Evolutionary conservation across 2,329 filamentous ascomycete species (phyloP), one percentile per base, ranked within the genome.

Genomic region (Cytospora mali): DNA sequence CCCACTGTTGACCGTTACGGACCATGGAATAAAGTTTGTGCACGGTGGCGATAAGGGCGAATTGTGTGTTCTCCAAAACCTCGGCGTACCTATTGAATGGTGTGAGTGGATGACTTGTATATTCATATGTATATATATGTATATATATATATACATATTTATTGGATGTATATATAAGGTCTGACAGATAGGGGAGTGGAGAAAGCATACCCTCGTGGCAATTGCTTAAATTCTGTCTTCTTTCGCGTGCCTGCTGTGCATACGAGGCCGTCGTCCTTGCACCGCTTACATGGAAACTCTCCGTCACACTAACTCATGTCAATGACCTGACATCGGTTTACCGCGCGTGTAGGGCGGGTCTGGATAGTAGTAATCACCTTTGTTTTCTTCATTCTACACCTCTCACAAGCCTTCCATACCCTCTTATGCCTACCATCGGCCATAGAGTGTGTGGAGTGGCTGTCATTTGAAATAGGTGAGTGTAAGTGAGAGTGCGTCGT

Each of bases 361-460:
- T 39, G 27, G 23, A 35, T 55, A 50, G 49, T 66, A 35, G 64
- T 53, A 54, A 21, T 55, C 75, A 86, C 85, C 84, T 88, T 88
- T 59, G 86, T 88, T 78, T 88, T 88, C 80, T 88, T 88, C 84
- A 88, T 88, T 67, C 85, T 78, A 77, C 85, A 88, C 67, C 86
- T 77, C 74, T 88, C 85, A 67, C 86, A 88, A 21, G 86, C 86
- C 72, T 88, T 88, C 85, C 85, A 88, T 60, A 88, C 85, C 67
- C 86, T 78, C 77, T 88, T 88, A 70, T 88, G 84, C 66, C 85
- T 79, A 54, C 80, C 81, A 67, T 87, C 84, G 58, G 72, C 68
- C 67, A 81, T 76, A 48, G 75, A 75, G 61, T 74, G 71, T 66
- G 76, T 70, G 27, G 75, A 75, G 50, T 77, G 72, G 61, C 71